Conservation (phyloP, 306 rosid species). For the Senna tora region DNA sequence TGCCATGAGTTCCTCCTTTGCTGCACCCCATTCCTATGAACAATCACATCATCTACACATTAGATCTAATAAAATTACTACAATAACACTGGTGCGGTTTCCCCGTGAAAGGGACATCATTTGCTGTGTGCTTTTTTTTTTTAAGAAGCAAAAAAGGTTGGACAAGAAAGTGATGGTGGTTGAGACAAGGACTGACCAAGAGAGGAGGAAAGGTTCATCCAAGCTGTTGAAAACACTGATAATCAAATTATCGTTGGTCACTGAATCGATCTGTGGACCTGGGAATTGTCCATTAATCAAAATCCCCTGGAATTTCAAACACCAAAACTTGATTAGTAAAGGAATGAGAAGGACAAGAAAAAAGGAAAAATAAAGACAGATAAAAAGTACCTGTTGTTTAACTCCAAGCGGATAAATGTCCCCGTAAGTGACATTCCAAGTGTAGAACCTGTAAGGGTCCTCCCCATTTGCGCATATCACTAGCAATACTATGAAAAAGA, state of each 20-base stretch:
- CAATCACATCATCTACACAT: constrained; percentile 24
- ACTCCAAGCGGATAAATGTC: constrained; percentile 90
- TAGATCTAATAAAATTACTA: constrained; percentile 5
- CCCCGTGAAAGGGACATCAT: constrained; percentile 4
- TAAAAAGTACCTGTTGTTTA: constrained; percentile 61
- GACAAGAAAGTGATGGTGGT: not conserved
- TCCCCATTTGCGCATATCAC: constrained; percentile 58
- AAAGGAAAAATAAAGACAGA: not conserved
- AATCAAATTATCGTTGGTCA: constrained; percentile 88
- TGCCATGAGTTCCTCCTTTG: constrained; percentile 93
- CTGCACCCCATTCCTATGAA: constrained; percentile 76
- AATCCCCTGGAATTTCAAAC: constrained; percentile 64
- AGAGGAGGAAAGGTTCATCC: constrained; percentile 84
- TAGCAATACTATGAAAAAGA: constrained; percentile 47
- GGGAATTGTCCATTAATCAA: constrained; percentile 92
- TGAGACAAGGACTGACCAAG: constrained; percentile 63
- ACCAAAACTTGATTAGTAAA: constrained; percentile 1
- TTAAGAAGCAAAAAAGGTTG: not conserved
- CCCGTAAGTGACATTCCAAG: constrained; percentile 84
- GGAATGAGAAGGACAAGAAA: not conserved
- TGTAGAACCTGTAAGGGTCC: constrained; percentile 74
- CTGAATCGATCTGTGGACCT: constrained; percentile 81
- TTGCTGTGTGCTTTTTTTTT: not conserved
- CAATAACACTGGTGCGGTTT: not conserved
- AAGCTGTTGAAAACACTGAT: constrained; percentile 73